Evolutionary conservation across 148 eudicot genomes (phyloP), one percentile per base, ranked within the genome.

Genomic region (Amaranthus cruentus): DNA sequence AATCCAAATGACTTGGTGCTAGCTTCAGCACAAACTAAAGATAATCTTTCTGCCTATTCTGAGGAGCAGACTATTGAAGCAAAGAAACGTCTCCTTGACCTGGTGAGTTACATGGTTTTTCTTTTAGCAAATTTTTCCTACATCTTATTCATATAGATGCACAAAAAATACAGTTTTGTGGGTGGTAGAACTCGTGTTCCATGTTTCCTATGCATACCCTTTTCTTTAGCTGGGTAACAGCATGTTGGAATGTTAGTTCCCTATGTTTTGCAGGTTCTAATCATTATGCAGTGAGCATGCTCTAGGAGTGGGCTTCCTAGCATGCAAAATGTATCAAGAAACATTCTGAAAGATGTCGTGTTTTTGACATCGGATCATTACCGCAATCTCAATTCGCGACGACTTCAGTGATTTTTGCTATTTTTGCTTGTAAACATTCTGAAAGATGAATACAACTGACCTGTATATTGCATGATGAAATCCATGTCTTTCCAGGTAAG

Each of bases 1-100:
- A 92, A 83, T 87, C 96, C 99, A 73, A 87, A 49, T 73, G 91
- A 92, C 65, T 82, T 96, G 56, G 65, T 96, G n/a, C 75, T 79
- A 75, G 78, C 78, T 66, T 84, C 96, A 56, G 75, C 83, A 56
- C 78, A 77, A 68, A 78, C 78, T 75, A 69, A 87, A 48, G 68
- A 70, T 71, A 75, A 70, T 70, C 49, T 47, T 55, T 81, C 86
- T 55, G 80, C 47, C 73, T 79, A 86, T 76, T 79, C 83, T 55
- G 85, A 81, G 77, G 77, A 74, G 70, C 85, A 82, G 68, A 84
- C 71, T 76, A 73, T 68, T 80, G 95, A 91, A 66, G 97, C 95
- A 50, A 92, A 83, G 73, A 78, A 63, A 65, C 92, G 81, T 47
- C 97, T 96, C 71, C 92, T 96, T 75, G 92, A 96, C 83, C 67